phyloP scores from a whole-genome alignment of 139 green algal genomes.

The Tetratostichococcus sp. region DNA sequence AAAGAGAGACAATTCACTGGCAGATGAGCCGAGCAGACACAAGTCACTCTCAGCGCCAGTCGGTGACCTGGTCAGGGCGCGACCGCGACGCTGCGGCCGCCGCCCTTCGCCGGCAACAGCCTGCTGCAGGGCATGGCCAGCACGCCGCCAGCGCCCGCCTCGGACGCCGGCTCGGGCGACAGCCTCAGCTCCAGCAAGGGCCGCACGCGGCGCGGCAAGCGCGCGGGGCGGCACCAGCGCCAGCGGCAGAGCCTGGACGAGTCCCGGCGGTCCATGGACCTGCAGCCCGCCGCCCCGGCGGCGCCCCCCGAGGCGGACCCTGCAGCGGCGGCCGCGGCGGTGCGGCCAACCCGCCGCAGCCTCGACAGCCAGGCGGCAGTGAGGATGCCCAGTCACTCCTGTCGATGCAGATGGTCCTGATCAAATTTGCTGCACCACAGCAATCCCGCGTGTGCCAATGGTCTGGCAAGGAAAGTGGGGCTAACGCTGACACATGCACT shows the following conservation, averaged over 20 bases:
- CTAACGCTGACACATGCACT: neutral
- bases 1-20: too few relatives aligned
- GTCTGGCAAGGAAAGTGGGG: too few relatives aligned
- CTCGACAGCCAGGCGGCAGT: neutral
- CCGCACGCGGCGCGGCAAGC: conserved; percentile 24
- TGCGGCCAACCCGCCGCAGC: neutral
- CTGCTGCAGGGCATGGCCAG: conserved; percentile 4
- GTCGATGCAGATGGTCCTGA: too few relatives aligned
- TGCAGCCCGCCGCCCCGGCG: neutral
- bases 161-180: neutral
- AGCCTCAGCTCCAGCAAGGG: neutral
- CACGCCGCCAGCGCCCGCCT: conserved; percentile 1
- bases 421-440: too few relatives aligned
- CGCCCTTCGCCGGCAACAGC: neutral
- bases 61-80: too few relatives aligned
- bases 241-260: conserved; percentile 1
- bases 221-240: conserved; percentile 13
- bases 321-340: too few relatives aligned
- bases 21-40: too few relatives aligned
- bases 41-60: too few relatives aligned
- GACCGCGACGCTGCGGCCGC: neutral
- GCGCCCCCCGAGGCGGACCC: too few relatives aligned
- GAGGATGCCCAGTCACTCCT: neutral
- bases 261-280: neutral
- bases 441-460: too few relatives aligned